phyloP scores from a whole-genome alignment of 345 rosid species.

The Viola odorata region DNA sequence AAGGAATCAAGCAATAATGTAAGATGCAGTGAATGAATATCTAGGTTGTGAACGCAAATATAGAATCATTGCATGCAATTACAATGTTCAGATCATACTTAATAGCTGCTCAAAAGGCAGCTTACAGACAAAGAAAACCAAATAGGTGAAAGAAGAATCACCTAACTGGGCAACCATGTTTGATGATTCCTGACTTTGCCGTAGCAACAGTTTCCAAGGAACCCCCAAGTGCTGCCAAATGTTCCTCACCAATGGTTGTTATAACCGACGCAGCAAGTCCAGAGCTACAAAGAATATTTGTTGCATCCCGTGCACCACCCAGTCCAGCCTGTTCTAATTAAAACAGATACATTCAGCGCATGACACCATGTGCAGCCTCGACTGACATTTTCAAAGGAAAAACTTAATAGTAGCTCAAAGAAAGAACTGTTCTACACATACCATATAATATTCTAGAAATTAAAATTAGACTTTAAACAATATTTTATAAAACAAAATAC shows the following conservation, averaged over 20 bases:
- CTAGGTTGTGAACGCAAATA: background rate
- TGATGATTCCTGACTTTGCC: slow-evolving; percentile 86
- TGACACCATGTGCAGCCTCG: too few species aligned
- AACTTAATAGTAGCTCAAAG: too few species aligned
- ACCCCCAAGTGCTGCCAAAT: slow-evolving; percentile 80
- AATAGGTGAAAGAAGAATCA: slow-evolving; percentile 28
- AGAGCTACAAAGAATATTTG: slow-evolving; percentile 56
- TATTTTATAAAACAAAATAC: too few species aligned
- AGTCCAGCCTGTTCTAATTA: slow-evolving; percentile 56
- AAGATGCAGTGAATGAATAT: background rate
- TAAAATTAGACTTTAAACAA: too few species aligned
- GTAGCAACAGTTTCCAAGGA: slow-evolving; percentile 77
- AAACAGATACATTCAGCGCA: background rate
- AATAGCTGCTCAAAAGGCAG: background rate
- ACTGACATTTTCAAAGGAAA: too few species aligned
- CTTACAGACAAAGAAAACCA: background rate
- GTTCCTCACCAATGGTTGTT: slow-evolving; percentile 81
- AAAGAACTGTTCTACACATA: too few species aligned
- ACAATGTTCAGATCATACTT: background rate
- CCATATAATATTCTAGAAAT: too few species aligned
- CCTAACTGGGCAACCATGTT: slow-evolving; percentile 78
- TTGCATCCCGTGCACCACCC: slow-evolving; percentile 94
- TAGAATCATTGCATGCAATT: background rate
- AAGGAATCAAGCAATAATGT: background rate
- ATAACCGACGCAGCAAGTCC: slow-evolving; percentile 65